A percentile compares a stretch with the other conserved stretches of the same genome.
phyloP scores from a whole-genome alignment of 2,329 filamentous ascomycete genomes.

The Tothia fuscella region DNA sequence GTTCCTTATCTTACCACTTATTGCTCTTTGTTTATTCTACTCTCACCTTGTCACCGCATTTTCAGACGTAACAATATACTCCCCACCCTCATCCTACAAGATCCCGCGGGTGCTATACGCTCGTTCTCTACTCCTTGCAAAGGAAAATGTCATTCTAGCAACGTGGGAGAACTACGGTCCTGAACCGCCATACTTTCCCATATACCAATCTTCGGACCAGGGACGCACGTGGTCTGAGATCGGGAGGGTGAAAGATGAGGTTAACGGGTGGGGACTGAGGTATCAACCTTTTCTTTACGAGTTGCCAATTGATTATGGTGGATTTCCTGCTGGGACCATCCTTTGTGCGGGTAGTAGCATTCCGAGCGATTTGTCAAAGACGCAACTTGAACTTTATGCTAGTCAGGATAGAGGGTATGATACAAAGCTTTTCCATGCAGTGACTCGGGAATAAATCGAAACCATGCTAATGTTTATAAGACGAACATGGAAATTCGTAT shows the following conservation, averaged over 20 bases:
- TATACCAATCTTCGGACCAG: constrained; percentile 35
- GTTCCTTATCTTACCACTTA: no score
- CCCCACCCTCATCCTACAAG: constrained; percentile 32
- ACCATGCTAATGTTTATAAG: constrained; percentile 1
- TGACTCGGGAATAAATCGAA: background rate
- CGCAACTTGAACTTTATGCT: constrained; percentile 59
- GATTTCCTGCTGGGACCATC: constrained; percentile 50
- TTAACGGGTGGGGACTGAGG: constrained; percentile 52
- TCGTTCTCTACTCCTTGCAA: constrained; percentile 30
- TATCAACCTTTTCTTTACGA: constrained; percentile 60
- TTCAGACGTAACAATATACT: constrained; percentile 28
- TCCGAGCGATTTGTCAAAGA: constrained; percentile 45
- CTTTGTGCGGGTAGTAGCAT: constrained; percentile 50
- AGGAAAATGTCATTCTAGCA: constrained; percentile 32
- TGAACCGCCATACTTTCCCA: constrained; percentile 35
- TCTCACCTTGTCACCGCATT: no score
- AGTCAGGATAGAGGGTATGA: constrained; percentile 42
- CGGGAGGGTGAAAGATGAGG: constrained; percentile 50
- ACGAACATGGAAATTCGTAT: constrained; percentile 54
- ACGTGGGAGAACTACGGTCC: constrained; percentile 45
- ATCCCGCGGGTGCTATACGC: constrained; percentile 40
- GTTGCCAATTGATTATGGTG: constrained; percentile 45
- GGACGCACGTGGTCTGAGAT: constrained; percentile 49
- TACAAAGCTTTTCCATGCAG: background rate
- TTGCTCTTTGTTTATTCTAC: no score